Conservation (phyloP, 352 stramenopile genomes). For the Thraustotheca clavata region DNA sequence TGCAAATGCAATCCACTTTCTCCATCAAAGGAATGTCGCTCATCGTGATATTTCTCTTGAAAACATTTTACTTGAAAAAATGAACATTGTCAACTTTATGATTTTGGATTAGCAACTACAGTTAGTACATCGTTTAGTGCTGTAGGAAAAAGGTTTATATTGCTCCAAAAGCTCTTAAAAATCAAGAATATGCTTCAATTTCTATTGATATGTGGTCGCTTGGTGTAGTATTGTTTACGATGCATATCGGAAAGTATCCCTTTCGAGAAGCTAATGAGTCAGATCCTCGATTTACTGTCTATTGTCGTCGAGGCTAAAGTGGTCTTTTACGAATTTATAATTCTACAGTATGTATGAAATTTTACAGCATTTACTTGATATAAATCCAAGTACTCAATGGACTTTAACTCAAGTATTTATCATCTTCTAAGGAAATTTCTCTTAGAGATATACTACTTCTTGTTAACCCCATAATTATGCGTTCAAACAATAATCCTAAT, state of each 20-base stretch:
- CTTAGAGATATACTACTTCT: too few relatives aligned
- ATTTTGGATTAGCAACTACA: slow-evolving; percentile 67
- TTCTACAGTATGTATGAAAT: slow-evolving; percentile 58
- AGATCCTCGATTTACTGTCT: slow-evolving; percentile 31
- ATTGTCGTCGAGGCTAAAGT: slow-evolving; percentile 35
- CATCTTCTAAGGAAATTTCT: too few relatives aligned
- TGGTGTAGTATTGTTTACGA: slow-evolving; percentile 70
- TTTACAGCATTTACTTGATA: slow-evolving; percentile 52
- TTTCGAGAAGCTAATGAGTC: slow-evolving; percentile 51
- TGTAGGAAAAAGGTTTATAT: slow-evolving; percentile 78
- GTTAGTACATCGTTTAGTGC: slow-evolving; percentile 27
- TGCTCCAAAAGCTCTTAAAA: slow-evolving; percentile 49
- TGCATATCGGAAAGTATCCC: slow-evolving; percentile 45
- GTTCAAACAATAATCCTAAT: too few relatives aligned
- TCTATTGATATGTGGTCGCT: slow-evolving; percentile 68
- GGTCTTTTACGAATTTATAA: slow-evolving; percentile 68
- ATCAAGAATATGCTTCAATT: slow-evolving; percentile 42
- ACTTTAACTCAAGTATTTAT: not conserved
- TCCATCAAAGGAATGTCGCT: slow-evolving; percentile 61
- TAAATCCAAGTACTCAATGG: slow-evolving; percentile 31
- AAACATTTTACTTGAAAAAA: slow-evolving; percentile 63
- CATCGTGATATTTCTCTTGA: slow-evolving; percentile 78
- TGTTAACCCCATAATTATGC: too few relatives aligned
- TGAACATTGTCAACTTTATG: slow-evolving; percentile 58
- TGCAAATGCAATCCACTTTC: slow-evolving; percentile 41